These are phyloP conservation scores for Monilinia fructigena DNA, from an alignment of 2,329 filamentous ascomycete species.

Conservation along the genomic window DNA sequence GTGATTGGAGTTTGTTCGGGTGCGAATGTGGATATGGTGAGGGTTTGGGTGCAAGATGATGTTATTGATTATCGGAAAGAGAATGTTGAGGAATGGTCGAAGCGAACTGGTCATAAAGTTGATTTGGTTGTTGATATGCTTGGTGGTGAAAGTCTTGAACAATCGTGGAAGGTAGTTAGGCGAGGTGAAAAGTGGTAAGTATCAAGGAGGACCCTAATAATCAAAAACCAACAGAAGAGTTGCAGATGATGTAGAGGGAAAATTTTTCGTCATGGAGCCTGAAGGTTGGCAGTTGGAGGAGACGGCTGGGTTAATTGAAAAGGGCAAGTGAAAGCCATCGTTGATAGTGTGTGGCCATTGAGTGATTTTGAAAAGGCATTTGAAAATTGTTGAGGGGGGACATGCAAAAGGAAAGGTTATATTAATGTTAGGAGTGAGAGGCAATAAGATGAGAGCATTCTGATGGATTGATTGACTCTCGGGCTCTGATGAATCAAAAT, in stretches of 20 bases:
- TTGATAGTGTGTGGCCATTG: constrained; percentile 18
- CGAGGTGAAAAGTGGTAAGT: constrained; percentile 2
- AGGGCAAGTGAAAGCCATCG: background rate
- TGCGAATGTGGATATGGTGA: background rate
- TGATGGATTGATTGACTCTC: too few relatives aligned
- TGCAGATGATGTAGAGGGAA: constrained; percentile 2
- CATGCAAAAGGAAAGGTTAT: constrained; percentile 16
- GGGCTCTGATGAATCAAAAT: background rate
- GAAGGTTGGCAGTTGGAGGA: constrained; percentile 19
- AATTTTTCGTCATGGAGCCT: constrained; percentile 3
- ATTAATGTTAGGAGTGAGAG: constrained; percentile 2
- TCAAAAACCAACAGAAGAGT: background rate
- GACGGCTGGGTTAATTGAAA: background rate
- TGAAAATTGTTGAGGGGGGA: constrained; percentile 11
- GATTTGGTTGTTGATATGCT: constrained; percentile 19
- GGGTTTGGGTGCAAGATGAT: background rate
- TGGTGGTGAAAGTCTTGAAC: background rate
- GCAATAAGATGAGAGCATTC: background rate
- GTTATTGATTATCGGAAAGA: constrained; percentile 7
- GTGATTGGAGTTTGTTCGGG: constrained; percentile 4
- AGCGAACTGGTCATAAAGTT: background rate
- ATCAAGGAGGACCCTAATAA: background rate
- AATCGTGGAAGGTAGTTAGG: constrained; percentile 10
- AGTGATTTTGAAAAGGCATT: constrained; percentile 15
- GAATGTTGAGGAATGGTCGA: background rate